phyloP scores from a whole-genome alignment of 352 stramenopile species.

The Globisporangium cederbergense region DNA sequence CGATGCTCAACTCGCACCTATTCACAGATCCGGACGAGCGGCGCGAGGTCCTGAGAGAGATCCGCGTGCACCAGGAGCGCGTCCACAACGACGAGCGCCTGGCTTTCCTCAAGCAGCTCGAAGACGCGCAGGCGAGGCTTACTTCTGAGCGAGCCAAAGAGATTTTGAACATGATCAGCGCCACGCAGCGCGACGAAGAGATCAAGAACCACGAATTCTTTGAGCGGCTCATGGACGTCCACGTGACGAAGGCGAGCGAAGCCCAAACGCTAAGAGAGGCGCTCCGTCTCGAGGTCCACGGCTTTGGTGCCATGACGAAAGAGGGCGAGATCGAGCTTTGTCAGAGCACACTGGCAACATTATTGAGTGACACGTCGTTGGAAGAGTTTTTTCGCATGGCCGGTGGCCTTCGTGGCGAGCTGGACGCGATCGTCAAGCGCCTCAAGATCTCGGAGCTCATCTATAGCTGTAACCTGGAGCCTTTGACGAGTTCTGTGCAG shows the following conservation, averaged over 20 bases:
- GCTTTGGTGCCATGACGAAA: constrained; percentile 53
- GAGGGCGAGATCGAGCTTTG: constrained; percentile 45
- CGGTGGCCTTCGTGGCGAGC: constrained; percentile 71
- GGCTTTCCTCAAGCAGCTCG: constrained; percentile 43
- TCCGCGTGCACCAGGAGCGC: constrained; percentile 47
- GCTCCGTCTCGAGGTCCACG: constrained; percentile 56
- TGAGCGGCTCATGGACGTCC: constrained; percentile 32
- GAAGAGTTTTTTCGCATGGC: constrained; percentile 83
- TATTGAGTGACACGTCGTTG: constrained; percentile 46
- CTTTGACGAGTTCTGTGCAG: constrained; percentile 29
- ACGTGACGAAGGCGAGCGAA: constrained; percentile 36
- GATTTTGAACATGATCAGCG: constrained; percentile 38
- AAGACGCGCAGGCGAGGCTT: constrained; percentile 32
- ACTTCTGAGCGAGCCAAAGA: constrained; percentile 35
- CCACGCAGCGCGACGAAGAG: constrained; percentile 68
- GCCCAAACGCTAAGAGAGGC: constrained; percentile 35
- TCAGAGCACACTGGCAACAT: constrained; percentile 24
- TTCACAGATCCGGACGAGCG: constrained; percentile 78
- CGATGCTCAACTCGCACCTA: constrained; percentile 42
- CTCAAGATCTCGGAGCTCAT: constrained; percentile 74
- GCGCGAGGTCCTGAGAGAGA: constrained; percentile 40
- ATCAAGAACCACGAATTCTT: constrained; percentile 61
- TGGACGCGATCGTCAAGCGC: constrained; percentile 63
- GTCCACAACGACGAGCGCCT: constrained; percentile 56
- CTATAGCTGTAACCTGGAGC: constrained; percentile 54